phyloP scores from a whole-genome alignment of 441 rosid species.

The Omphalea diandra region DNA sequence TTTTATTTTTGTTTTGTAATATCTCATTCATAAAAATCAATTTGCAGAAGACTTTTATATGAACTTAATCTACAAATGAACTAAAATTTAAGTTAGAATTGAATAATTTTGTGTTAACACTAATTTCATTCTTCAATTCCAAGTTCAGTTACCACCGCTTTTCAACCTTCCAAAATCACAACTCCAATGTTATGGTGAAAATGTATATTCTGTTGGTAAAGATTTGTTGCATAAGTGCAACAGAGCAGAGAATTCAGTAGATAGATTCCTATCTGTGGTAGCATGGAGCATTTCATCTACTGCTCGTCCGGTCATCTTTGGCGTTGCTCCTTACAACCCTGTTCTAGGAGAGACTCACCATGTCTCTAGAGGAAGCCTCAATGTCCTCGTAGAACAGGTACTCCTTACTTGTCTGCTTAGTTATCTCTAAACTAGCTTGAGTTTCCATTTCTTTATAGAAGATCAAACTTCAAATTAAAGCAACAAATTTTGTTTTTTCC shows the following conservation, averaged over 20 bases:
- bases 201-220: slow-evolving; percentile 41
- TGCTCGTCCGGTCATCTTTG: slow-evolving; percentile 54
- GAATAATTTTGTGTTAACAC: no score
- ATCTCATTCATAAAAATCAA: no score
- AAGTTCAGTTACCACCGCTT: slow-evolving; percentile 60
- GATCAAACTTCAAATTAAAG: no score
- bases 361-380: slow-evolving; percentile 56
- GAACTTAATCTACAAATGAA: no score
- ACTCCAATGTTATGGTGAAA: slow-evolving; percentile 79
- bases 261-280: slow-evolving; percentile 50
- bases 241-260: slow-evolving; percentile 39
- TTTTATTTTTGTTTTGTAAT: no score
- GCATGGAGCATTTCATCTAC: slow-evolving; percentile 74
- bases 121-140: no score
- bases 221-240: slow-evolving; percentile 54
- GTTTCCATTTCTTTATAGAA: no score
- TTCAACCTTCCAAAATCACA: slow-evolving; percentile 83
- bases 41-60: no score
- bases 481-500: no score
- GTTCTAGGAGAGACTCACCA: slow-evolving; percentile 92
- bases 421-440: no score
- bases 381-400: slow-evolving; percentile 78
- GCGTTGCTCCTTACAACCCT: slow-evolving; percentile 82
- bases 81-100: no score
- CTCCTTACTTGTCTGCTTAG: not conserved